Base-by-base conservation (phyloP, 2,329 filamentous ascomycete species). In the Tolypocladium inflatum region DNA sequence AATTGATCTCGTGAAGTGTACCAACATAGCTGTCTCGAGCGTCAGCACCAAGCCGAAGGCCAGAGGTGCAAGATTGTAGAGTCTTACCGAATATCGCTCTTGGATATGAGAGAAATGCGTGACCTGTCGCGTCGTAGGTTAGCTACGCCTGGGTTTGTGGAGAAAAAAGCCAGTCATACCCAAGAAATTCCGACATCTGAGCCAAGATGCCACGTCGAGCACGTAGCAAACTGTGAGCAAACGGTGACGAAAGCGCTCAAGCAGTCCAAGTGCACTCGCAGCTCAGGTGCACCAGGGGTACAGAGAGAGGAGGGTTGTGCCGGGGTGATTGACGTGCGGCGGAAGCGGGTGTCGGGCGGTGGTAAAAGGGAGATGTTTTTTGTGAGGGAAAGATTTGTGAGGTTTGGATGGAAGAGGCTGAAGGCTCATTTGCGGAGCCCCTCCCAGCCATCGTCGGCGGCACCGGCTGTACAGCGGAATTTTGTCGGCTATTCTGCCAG, bases 1-100 rank as follows among this genome's bases (percentile, higher is more conserved):
- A 96, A 76, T 97, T 97, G 83, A 99, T 99, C 74, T 97, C 90
- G 77, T 97, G 91, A 56, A 99, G 86, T 57, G 89, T 93, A 65
- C 94, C 94, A 70, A 96, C 90, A 78, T 97, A 97, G 76, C 92
- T 97, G 69, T 59, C 61, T 57, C 59, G 58, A 61, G 55, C 62
- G 73, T 77, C 63, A 77, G 74, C 64, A 63, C 63, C 55, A 56
- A 30, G 50, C 39, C 52, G 48, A 38, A 53, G 41, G 53, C 52
- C 42, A 56, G 55, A 26, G 53, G 54, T 33, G 57, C 60, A 59
- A 55, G 59, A 56, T 41, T 59, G 45, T 59, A 59, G 48, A 57
- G 62, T 76, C 86, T 70, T 82, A 96, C 90, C 92, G 90, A 77
- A 97, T 96, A 78, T 96, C 91, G 76, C 91, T 96, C 80, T 93